phyloP scores from a whole-genome alignment of 192 early-diverging fungal genomes.

The Podochytrium sp. region DNA sequence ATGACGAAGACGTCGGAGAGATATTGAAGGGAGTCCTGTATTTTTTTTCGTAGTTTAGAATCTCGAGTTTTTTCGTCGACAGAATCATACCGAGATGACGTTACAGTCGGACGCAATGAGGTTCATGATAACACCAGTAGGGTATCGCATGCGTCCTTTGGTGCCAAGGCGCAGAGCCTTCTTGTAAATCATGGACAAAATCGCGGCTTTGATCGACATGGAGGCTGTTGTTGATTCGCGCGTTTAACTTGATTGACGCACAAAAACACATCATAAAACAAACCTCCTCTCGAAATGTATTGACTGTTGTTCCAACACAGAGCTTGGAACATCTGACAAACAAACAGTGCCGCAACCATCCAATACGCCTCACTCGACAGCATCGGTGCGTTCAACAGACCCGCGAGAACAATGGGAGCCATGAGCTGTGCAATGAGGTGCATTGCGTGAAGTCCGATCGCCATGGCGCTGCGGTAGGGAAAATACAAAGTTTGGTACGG shows the following conservation, averaged over 20 bases:
- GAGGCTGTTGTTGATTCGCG: background rate
- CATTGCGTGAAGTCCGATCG: background rate
- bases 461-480: too few relatives aligned
- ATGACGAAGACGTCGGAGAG: slow-evolving; percentile 1
- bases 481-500: too few relatives aligned
- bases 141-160: slow-evolving; percentile 8
- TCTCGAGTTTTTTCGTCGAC: background rate
- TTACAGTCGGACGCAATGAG: slow-evolving; percentile 16
- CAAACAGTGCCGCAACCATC: background rate
- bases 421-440: background rate
- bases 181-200: slow-evolving; percentile 15
- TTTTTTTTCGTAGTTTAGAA: slow-evolving; percentile 1
- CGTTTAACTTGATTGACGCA: background rate
- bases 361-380: background rate
- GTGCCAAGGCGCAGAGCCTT: slow-evolving; percentile 18
- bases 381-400: background rate
- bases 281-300: slow-evolving; percentile 14
- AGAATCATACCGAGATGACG: background rate
- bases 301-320: slow-evolving; percentile 31
- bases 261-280: background rate
- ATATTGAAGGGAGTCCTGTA: background rate
- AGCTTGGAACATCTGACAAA: slow-evolving; percentile 10
- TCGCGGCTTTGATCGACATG: slow-evolving; percentile 14
- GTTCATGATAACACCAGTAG: slow-evolving; percentile 27
- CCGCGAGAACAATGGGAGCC: slow-evolving; percentile 9